Evolutionary conservation across 176 grass and related monocot genomes (phyloP).

Genomic region (Rhynchospora tenuis): DNA sequence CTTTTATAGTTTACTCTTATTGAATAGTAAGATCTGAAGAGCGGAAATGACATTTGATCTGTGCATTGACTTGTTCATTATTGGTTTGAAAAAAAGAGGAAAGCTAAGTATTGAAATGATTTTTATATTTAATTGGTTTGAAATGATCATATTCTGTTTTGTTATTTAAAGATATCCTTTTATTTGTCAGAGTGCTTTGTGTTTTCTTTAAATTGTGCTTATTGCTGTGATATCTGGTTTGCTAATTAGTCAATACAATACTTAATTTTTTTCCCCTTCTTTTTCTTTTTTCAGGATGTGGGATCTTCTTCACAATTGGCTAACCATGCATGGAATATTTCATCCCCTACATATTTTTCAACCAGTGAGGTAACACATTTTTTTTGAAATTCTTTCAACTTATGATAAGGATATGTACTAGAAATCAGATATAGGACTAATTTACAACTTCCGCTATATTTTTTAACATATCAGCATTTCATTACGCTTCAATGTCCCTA

Average conservation of each 20-base stretch:
- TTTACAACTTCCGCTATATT: neutral
- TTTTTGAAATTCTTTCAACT: neutral
- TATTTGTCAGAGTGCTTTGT: neutral
- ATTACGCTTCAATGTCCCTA: neutral
- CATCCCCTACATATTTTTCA: conserved; percentile 41
- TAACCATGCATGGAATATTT: conserved; percentile 40
- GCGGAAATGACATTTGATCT: neutral
- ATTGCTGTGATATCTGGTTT: neutral
- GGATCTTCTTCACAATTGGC: conserved; percentile 29
- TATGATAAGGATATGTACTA: neutral
- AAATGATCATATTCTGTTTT: neutral
- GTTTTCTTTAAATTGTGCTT: neutral
- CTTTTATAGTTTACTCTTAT: neutral
- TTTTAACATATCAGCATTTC: neutral
- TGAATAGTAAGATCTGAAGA: neutral
- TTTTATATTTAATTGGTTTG: neutral
- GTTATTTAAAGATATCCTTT: neutral
- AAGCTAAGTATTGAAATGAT: neutral
- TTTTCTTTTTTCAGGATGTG: conserved; percentile 40
- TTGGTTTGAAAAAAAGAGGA: neutral
- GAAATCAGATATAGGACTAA: neutral
- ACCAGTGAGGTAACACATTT: conserved; percentile 50
- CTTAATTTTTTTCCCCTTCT: conserved; percentile 11
- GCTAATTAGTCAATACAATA: conserved; percentile 1
- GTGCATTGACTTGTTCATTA: neutral